These are phyloP conservation scores for Globisporangium uncinulatum DNA, from an alignment of 352 stramenopile species.

Conservation along the genomic window DNA sequence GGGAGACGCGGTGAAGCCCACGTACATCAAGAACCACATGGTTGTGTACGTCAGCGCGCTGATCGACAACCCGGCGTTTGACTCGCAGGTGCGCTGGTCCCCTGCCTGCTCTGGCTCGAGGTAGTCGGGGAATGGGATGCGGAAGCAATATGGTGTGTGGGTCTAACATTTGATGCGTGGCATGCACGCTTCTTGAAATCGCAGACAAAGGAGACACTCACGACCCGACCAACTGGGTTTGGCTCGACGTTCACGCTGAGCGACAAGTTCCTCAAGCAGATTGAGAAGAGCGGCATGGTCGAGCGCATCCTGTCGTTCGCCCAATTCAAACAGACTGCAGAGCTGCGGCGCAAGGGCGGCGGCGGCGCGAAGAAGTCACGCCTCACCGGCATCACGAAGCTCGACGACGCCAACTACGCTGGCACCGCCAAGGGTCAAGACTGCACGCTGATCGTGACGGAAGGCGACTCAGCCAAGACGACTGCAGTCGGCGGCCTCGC, in stretches of 20 bases:
- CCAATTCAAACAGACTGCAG: slow-evolving; percentile 90
- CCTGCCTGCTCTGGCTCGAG: neutral
- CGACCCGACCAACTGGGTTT: slow-evolving; percentile 79
- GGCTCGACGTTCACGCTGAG: slow-evolving; percentile 84
- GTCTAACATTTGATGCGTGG: neutral
- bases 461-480: slow-evolving; percentile 98
- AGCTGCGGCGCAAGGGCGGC: slow-evolving; percentile 86
- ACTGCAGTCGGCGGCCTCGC: slow-evolving; percentile 95
- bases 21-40: slow-evolving; percentile 95
- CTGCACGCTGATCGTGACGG: slow-evolving; percentile 98
- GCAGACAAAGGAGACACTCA: slow-evolving; percentile 97
- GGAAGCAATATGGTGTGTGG: neutral
- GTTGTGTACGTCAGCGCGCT: slow-evolving; percentile 95
- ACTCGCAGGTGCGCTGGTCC: slow-evolving; percentile 85
- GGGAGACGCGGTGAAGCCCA: slow-evolving; percentile 89
- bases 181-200: neutral
- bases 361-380: slow-evolving; percentile 72
- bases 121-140: neutral
- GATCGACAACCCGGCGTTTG: slow-evolving; percentile 98
- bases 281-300: slow-evolving; percentile 87
- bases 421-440: slow-evolving; percentile 85
- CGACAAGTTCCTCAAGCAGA: slow-evolving; percentile 85
- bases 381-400: slow-evolving; percentile 91
- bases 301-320: slow-evolving; percentile 90
- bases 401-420: slow-evolving; percentile 97